Evolutionary conservation across 345 rosid genomes (phyloP), one percentile per base, ranked within the genome.

Genomic region (Mallotus nudiflorus): DNA sequence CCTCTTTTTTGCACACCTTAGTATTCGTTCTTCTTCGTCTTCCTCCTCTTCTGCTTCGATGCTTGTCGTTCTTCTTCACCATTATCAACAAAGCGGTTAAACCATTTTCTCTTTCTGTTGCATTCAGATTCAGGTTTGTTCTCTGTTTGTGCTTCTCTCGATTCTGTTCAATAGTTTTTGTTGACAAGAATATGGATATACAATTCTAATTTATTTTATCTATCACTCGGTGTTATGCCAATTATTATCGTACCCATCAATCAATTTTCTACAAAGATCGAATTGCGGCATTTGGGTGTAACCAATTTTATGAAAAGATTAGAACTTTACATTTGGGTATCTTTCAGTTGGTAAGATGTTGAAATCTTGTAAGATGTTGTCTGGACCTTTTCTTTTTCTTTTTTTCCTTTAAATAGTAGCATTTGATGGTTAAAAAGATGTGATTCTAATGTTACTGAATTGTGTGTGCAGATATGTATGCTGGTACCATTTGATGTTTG

Each of bases 401-500:
- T 33, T 33, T 33, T 6, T 33, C 3, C 27, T 5, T 51, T 52
- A 22, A 52, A 4, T 14, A 27, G 50, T 45, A 9, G 53, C 22
- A 62, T 4, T 44, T 46, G 6, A 27, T 24, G 22, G 35, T 18
- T 64, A 18, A 46, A 11, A 64, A 44, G 39, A 29, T 27, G 18
- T 45, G 46, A 31, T 45, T 49, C 9, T 19, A 31, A 20, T 58
- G 55, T 48, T 59, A 14, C 35, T 52, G 61, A 12, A 46, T 31
- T 42, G 4, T 69, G 45, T 42, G 4, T 71, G 68, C 33, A 64
- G 45, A 45, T 15, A 59, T 48, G 48, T 35, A 31, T 69, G 51
- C 40, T 18, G 61, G 61, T 37, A 5, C 16, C 6, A 18, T 18
- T 65, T 73, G 19, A 28, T 19, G 49, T 57, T 68, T 45, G 58